These are phyloP conservation scores for Penicillium nucicola DNA, from an alignment of 495 filamentous ascomycete genomes.

Conservation along the genomic window DNA sequence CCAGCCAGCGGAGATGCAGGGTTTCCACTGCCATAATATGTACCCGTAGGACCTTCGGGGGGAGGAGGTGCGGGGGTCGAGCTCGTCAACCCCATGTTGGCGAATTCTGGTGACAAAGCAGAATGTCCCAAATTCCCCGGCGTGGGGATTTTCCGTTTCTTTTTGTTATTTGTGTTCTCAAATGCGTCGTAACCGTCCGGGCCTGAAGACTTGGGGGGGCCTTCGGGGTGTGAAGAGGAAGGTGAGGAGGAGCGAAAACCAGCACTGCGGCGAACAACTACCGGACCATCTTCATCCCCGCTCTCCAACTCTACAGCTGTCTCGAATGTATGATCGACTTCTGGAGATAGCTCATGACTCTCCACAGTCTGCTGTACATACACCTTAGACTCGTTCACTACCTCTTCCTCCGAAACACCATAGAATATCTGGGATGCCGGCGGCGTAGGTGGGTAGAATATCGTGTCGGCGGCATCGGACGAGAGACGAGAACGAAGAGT, in stretches of 20 bases:
- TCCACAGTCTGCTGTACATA: constrained; percentile 44
- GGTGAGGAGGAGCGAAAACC: constrained; percentile 39
- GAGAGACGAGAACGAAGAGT: constrained; percentile 81
- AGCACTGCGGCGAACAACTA: constrained; percentile 44
- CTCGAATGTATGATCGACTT: constrained; percentile 42
- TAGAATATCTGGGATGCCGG: constrained; percentile 69
- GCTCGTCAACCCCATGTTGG: constrained; percentile 57
- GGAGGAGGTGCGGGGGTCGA: constrained; percentile 40
- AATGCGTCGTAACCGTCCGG: constrained; percentile 94
- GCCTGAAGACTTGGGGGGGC: constrained; percentile 36
- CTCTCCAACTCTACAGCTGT: constrained; percentile 42
- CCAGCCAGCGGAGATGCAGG: constrained; percentile 51
- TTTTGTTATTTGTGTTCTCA: constrained; percentile 99
- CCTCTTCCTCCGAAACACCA: constrained; percentile 58
- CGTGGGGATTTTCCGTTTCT: constrained; percentile 96
- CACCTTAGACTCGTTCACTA: constrained; percentile 41
- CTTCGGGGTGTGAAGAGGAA: constrained; percentile 25
- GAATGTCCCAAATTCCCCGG: constrained; percentile 66
- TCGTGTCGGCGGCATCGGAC: constrained; percentile 75
- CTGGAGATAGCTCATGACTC: constrained; percentile 44
- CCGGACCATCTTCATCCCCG: constrained; percentile 44
- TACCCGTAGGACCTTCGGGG: constrained; percentile 50
- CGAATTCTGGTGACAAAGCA: constrained; percentile 58
- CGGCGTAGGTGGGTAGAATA: constrained; percentile 74
- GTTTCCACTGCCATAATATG: constrained; percentile 56